A percentile compares a stretch with the other conserved stretches of the same genome.
Conservation (phyloP, 2,329 filamentous ascomycete species). For the Exutisphaerella laricina region DNA sequence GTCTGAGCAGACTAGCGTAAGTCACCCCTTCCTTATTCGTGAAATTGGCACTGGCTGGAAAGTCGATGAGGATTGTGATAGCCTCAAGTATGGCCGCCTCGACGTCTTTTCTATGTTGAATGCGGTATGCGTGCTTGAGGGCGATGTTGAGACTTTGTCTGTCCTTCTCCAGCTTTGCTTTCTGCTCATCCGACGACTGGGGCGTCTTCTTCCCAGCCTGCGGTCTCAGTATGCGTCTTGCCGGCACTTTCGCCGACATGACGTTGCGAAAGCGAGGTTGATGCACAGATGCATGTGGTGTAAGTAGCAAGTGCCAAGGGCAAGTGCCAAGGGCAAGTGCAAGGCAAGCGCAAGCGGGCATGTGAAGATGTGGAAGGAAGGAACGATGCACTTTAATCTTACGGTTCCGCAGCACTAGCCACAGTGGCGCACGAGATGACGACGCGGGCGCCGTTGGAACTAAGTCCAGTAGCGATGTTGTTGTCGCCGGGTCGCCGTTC, state of each 20-base stretch:
- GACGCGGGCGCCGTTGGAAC: too few species aligned
- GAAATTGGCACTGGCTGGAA: slow-evolving; percentile 48
- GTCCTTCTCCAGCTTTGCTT: slow-evolving; percentile 32
- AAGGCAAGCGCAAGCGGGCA: too few species aligned
- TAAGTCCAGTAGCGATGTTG: slow-evolving; percentile 1
- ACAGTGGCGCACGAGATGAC: too few species aligned
- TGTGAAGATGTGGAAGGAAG: too few species aligned
- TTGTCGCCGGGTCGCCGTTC: too few species aligned
- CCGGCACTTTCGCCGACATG: slow-evolving; percentile 31
- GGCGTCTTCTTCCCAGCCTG: slow-evolving; percentile 30
- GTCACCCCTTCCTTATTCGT: slow-evolving; percentile 54
- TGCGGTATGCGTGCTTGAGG: slow-evolving; percentile 71
- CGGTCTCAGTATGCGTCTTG: slow-evolving; percentile 45
- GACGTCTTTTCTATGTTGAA: slow-evolving; percentile 75
- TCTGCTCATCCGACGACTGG: slow-evolving; percentile 20
- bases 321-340: too few species aligned
- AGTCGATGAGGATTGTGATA: slow-evolving; percentile 65
- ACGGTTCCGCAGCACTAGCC: too few species aligned
- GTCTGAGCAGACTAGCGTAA: slow-evolving; percentile 62
- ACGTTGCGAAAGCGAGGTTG: not conserved
- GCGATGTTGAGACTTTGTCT: slow-evolving; percentile 57
- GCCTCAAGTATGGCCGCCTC: slow-evolving; percentile 67
- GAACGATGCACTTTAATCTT: too few species aligned
- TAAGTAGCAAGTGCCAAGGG: not conserved
- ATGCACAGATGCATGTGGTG: not conserved